Percentiles rank a stretch among this genome's conserved stretches.
Conservation (phyloP, 2,329 filamentous ascomycete species). For the Ophiocordyceps camponoti-floridani region DNA sequence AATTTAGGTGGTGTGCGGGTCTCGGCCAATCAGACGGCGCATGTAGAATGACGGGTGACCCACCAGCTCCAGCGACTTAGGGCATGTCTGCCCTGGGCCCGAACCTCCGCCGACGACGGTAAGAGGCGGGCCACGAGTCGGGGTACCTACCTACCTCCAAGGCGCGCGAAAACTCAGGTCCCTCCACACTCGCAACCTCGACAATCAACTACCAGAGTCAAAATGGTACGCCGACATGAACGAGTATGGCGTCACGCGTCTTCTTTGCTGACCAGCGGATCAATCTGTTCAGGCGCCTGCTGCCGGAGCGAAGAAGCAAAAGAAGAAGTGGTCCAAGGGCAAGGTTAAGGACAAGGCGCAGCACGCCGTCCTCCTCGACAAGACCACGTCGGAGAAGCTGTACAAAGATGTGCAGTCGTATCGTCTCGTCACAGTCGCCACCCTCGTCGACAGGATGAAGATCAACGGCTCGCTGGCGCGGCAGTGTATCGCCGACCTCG, state of each 20-base stretch:
- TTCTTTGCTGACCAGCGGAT: neutral
- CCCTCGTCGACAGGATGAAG: constrained; percentile 98
- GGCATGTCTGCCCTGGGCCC: constrained; percentile 22
- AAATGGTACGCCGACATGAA: constrained; percentile 19
- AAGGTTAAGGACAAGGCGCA: constrained; percentile 99
- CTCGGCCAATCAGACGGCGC: constrained; percentile 16
- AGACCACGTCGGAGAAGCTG: constrained; percentile 92
- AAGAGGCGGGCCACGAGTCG: constrained; percentile 2
- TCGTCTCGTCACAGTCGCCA: constrained; percentile 96
- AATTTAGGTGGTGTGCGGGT: constrained; percentile 17
- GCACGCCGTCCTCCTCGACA: constrained; percentile 98
- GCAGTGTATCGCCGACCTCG: constrained; percentile 74
- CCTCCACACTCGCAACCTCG: constrained; percentile 18
- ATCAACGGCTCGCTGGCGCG: constrained; percentile 97
- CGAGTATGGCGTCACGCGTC: constrained; percentile 1
- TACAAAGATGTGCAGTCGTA: constrained; percentile 99
- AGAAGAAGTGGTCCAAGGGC: constrained; percentile 33
- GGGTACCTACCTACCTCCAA: constrained; percentile 9
- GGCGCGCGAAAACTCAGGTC: constrained; percentile 11
- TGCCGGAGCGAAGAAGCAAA: constrained; percentile 31
- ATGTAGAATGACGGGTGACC: constrained; percentile 11
- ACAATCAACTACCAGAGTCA: constrained; percentile 21
- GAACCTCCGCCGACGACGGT: constrained; percentile 11
- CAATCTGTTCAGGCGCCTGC: constrained; percentile 18
- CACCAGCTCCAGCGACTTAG: constrained; percentile 15